A percentile compares a stretch with the other conserved stretches of the same genome.
These are phyloP conservation scores for Podaxis sp. DNA, from an alignment of 768 basidiomycete species.

Conservation along the genomic window DNA sequence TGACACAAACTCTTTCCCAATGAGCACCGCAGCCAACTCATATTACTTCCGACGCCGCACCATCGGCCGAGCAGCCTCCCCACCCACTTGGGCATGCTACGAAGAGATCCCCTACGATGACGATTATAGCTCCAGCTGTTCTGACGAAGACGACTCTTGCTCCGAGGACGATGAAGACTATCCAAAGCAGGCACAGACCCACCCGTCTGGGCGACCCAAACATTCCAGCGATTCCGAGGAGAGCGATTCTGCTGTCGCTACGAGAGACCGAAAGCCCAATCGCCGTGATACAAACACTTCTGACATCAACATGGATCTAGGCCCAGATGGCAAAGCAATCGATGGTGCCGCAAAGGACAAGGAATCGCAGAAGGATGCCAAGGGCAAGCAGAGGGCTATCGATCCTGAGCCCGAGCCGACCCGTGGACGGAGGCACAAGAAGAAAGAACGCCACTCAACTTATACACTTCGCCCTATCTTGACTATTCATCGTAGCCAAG, in stretches of 20 bases:
- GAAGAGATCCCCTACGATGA: conserved; percentile 79
- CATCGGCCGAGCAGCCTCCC: conserved; percentile 76
- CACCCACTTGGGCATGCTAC: conserved; percentile 87
- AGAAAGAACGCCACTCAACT: conserved; percentile 52
- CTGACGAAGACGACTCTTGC: conserved; percentile 44
- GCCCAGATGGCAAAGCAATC: conserved; percentile 32
- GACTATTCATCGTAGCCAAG: conserved; percentile 83
- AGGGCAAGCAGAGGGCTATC: conserved; percentile 78
- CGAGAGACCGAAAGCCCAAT: conserved; percentile 11
- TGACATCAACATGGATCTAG: conserved; percentile 55
- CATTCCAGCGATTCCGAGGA: conserved; percentile 15
- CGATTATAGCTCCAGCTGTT: conserved; percentile 55
- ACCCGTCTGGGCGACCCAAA: background rate
- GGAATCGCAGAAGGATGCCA: conserved; percentile 55
- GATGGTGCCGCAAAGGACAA: conserved; percentile 23
- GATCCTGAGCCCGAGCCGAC: conserved; percentile 56
- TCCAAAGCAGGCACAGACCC: conserved; percentile 5
- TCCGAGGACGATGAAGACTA: conserved; percentile 77
- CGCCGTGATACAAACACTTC: conserved; percentile 31
- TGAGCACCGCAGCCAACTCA: conserved; percentile 36
- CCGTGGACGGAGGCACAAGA: conserved; percentile 30
- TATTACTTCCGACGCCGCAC: conserved; percentile 65
- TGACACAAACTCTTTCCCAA: conserved; percentile 19
- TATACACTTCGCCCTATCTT: conserved; percentile 75
- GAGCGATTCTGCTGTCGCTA: conserved; percentile 7